Evolutionary conservation across 805 yeast genomes (phyloP).

Genomic region (Brettanomyces naardenensis): DNA sequence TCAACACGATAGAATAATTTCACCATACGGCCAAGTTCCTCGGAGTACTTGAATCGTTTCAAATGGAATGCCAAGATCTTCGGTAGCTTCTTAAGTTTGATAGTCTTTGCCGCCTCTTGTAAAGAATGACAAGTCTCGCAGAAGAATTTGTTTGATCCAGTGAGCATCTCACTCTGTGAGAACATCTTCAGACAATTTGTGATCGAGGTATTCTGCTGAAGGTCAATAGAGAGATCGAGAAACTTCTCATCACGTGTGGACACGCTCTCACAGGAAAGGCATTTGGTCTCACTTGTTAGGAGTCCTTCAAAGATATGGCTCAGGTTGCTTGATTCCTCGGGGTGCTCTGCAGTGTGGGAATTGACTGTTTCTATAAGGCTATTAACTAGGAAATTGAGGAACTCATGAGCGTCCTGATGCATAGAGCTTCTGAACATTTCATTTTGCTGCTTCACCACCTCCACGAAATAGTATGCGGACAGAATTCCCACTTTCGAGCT

Average conservation of each 20-base stretch:
- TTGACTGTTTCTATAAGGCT: conserved; percentile 49
- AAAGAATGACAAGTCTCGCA: conserved; percentile 86
- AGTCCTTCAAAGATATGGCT: conserved; percentile 76
- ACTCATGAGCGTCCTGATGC: conserved; percentile 99
- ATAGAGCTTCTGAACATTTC: conserved; percentile 79
- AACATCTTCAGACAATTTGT: conserved; percentile 76
- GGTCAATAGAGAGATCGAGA: conserved; percentile 78
- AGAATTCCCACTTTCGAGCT: conserved; percentile 69
- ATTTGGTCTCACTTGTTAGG: conserved; percentile 79
- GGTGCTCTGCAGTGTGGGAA: conserved; percentile 14
- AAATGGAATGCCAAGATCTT: conserved; percentile 74
- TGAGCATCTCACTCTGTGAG: conserved; percentile 76
- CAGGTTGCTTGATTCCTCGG: conserved; percentile 24
- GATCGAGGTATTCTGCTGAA: conserved; percentile 66
- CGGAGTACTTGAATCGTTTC: conserved; percentile 88
- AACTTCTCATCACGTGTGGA: conserved; percentile 81
- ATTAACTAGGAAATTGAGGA: conserved; percentile 78
- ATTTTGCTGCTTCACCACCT: conserved; percentile 72
- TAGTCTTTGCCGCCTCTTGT: conserved; percentile 90
- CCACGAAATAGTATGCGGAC: conserved; percentile 69
- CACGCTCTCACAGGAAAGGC: conserved; percentile 79
- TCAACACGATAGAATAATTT: conserved; percentile 80
- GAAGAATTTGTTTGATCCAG: conserved; percentile 83
- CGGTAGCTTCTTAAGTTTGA: conserved; percentile 73
- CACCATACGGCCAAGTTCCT: conserved; percentile 68